These are phyloP conservation scores for Fusarium gaditjirri DNA, from an alignment of 2,329 filamentous ascomycete species.

Conservation along the genomic window DNA sequence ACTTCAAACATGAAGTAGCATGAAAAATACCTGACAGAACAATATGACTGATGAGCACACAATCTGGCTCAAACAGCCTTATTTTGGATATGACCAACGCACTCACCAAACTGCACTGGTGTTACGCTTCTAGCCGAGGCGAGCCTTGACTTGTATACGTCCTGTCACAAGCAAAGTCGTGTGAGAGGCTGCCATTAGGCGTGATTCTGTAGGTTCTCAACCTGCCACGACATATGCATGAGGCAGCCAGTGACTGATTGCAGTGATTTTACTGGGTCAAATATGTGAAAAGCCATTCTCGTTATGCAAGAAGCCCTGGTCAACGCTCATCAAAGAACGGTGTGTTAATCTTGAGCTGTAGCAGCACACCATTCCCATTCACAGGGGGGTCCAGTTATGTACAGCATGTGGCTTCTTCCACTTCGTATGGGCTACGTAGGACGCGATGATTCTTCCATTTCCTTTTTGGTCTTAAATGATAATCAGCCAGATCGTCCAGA, in stretches of 20 bases:
- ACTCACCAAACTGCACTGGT: neutral
- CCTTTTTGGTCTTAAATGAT: neutral
- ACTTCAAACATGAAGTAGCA: neutral
- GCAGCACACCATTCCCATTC: slow-evolving; percentile 6
- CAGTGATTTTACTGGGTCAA: neutral
- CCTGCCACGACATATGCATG: slow-evolving; percentile 28
- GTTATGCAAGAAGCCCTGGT: neutral
- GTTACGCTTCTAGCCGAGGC: neutral
- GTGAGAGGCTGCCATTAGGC: slow-evolving; percentile 9
- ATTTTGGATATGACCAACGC: neutral
- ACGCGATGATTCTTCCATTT: neutral
- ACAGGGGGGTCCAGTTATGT: neutral
- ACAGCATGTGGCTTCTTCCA: neutral
- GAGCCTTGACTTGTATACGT: neutral
- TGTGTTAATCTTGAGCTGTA: neutral
- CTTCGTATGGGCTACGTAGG: neutral
- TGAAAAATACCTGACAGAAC: neutral
- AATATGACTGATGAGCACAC: neutral
- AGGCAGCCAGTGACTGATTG: slow-evolving; percentile 9
- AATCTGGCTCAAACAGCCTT: neutral
- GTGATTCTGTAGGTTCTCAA: slow-evolving; percentile 4
- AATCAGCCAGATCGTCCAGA: neutral
- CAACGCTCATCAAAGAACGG: slow-evolving; percentile 11
- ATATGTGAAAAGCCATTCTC: slow-evolving; percentile 1
- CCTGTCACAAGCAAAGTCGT: neutral